These are phyloP conservation scores for Phoenix roebelenii DNA, from an alignment of 176 grass and related monocot species.

Conservation along the genomic window DNA sequence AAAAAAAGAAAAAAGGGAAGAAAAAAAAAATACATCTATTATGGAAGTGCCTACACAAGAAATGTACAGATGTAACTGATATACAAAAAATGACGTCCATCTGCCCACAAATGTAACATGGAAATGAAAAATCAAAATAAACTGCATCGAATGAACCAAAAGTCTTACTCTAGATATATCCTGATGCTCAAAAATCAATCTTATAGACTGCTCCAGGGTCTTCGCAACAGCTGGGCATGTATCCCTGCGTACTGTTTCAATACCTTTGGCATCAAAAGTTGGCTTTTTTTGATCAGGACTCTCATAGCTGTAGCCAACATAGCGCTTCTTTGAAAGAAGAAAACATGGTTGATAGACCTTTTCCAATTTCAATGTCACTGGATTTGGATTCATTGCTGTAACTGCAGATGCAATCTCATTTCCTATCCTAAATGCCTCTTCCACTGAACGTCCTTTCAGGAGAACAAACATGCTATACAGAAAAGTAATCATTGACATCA, in stretches of 20 bases:
- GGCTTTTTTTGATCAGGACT: conserved; percentile 57
- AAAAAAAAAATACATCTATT: too few species aligned
- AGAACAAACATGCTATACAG: conserved; percentile 80
- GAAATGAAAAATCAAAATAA: too few species aligned
- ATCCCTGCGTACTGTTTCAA: conserved; percentile 92
- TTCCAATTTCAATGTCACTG: conserved; percentile 84
- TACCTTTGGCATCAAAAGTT: conserved; percentile 88
- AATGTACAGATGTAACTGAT: not conserved
- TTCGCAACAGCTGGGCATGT: conserved; percentile 84
- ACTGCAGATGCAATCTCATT: conserved; percentile 84
- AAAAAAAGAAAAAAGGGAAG: too few species aligned
- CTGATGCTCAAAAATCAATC: conserved; percentile 86
- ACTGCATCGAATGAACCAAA: not conserved
- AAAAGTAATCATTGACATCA: conserved; percentile 16
- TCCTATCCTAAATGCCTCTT: conserved; percentile 85
- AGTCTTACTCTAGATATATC: conserved; percentile 53
- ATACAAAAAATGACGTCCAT: not conserved
- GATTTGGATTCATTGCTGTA: conserved; percentile 69
- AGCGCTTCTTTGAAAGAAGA: conserved; percentile 96
- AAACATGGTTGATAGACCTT: conserved; percentile 94
- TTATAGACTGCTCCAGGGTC: conserved; percentile 79
- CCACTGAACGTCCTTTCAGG: conserved; percentile 66
- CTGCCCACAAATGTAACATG: too few species aligned
- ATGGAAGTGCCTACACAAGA: not conserved
- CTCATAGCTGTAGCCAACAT: conserved; percentile 96